Base-by-base conservation (phyloP, 345 rosid species). In the Psidium guajava region DNA sequence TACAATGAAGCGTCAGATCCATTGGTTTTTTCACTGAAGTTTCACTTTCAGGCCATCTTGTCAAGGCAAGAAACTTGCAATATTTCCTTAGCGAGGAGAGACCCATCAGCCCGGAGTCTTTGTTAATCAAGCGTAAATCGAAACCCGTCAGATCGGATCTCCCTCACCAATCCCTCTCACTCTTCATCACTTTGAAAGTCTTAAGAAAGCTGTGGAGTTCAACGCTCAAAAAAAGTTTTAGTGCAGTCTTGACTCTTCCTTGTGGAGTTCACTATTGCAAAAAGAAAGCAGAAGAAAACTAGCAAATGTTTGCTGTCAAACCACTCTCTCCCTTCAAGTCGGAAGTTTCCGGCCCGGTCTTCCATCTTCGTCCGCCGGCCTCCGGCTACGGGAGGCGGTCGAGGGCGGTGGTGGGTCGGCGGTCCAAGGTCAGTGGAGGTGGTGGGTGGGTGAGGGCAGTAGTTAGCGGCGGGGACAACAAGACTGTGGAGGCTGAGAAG, bases 381-480 rank as follows among this genome's bases (percentile, higher is more conserved):
- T 32, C 89, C 21, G 15, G 84, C n/a, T 18, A 61, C 15, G 85
- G 82, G 32, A 85, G 57, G 50, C 73, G 86, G 73, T 61, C 84
- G 58, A 5, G 58, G 52, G 50, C 77, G 36, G 82, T 53, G 14
- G n/a, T 32, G 59, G 59, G 82, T 18, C 56, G 69, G 4, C 0
- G 52, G 42, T 21, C 58, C 4, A 73, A 82, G 86, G 75, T 83
- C 56, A 83, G 49, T 25, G 24, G 83, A 12, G n/a, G 86, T 3
- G 32, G 88, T 83, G 54, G 82, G 32, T 52, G 87, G 80, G 88
- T 92, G 82, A 89, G 90, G 85, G 95, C 96, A 6, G 94, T 91
- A 86, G 90, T 97, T 27, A 91, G 93, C 61, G 87, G 95, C 32
- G 97, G 90, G 84, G 96, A 94, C 54, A 85, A 94, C 54, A 85